Conservation (phyloP, 2,329 filamentous ascomycete genomes). For the Exophiala xenobiotica region DNA sequence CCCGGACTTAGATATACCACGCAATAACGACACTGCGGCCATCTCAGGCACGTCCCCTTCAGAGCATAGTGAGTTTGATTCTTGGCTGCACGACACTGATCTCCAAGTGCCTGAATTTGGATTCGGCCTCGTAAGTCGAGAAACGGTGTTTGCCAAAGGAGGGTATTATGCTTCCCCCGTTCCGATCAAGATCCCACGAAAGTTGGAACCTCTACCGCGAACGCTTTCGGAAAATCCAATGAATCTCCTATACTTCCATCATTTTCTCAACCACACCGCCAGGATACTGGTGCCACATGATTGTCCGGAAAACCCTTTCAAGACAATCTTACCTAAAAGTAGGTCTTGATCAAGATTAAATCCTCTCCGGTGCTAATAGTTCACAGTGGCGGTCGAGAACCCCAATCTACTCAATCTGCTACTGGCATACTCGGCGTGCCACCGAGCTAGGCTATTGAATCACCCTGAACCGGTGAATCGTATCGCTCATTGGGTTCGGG, state of each 20-base stretch:
- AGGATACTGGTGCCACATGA: conserved; percentile 63
- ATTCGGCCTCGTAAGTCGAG: conserved; percentile 48
- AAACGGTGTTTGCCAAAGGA: conserved; percentile 57
- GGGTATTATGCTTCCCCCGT: conserved; percentile 72
- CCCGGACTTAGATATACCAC: conserved; percentile 66
- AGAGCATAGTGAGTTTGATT: conserved; percentile 32
- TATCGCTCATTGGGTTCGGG: conserved; percentile 76
- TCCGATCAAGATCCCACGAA: conserved; percentile 60
- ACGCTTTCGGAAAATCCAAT: conserved; percentile 69
- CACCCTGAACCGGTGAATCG: conserved; percentile 73
- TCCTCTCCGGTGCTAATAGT: conserved; percentile 51
- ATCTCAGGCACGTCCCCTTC: conserved; percentile 53
- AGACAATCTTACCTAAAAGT: conserved; percentile 62
- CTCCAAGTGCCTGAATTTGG: conserved; percentile 44
- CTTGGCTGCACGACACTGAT: conserved; percentile 30
- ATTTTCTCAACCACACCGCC: conserved; percentile 78
- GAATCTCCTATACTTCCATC: conserved; percentile 74
- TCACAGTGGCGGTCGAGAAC: conserved; percentile 46
- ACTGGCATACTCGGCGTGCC: conserved; percentile 80
- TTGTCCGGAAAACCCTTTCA: conserved; percentile 60
- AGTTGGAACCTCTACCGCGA: conserved; percentile 56
- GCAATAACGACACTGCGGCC: conserved; percentile 69
- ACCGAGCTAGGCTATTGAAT: conserved; percentile 70
- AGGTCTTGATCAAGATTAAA: conserved; percentile 36
- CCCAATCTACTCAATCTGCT: conserved; percentile 70